Evolutionary conservation across 2,329 filamentous ascomycete species (phyloP).

Genomic region (Berkeleyomyces basicola): DNA sequence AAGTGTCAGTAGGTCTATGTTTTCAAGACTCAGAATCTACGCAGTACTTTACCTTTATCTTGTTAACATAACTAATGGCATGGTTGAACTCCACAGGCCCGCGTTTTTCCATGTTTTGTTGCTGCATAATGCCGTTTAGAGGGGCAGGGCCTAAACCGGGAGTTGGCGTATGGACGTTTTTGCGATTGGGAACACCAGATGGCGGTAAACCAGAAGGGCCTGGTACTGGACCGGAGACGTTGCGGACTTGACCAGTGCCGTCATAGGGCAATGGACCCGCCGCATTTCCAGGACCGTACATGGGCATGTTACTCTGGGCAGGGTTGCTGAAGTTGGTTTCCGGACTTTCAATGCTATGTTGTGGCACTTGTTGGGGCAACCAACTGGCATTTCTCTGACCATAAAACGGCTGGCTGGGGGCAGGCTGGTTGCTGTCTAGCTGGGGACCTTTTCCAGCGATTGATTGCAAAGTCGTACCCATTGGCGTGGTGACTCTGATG

Average conservation of each 20-base stretch:
- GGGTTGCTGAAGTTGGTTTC: constrained; percentile 46
- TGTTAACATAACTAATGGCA: constrained; percentile 98
- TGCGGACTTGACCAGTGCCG: constrained; percentile 19
- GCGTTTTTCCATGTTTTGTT: constrained; percentile 60
- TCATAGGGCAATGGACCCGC: constrained; percentile 18
- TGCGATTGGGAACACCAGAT: constrained; percentile 26
- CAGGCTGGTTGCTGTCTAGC: constrained; percentile 28
- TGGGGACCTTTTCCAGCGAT: constrained; percentile 41
- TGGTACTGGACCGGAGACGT: constrained; percentile 13
- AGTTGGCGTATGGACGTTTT: constrained; percentile 44
- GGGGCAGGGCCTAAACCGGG: constrained; percentile 38
- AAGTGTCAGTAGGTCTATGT: not conserved
- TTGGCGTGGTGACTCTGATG: constrained; percentile 90
- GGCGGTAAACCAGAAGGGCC: constrained; percentile 12
- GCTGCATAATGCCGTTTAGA: constrained; percentile 42
- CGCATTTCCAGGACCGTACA: constrained; percentile 25
- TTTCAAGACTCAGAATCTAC: not conserved
- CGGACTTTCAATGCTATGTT: constrained; percentile 40
- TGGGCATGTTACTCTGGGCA: constrained; percentile 31
- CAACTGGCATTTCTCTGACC: constrained; percentile 35
- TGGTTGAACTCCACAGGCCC: constrained; percentile 98
- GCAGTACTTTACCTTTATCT: constrained; percentile 69
- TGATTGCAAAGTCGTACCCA: constrained; percentile 88
- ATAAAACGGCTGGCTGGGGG: constrained; percentile 29
- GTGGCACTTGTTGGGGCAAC: constrained; percentile 30